phyloP scores from a whole-genome alignment of 2,329 filamentous ascomycete species.

The Westerdykella sp. region DNA sequence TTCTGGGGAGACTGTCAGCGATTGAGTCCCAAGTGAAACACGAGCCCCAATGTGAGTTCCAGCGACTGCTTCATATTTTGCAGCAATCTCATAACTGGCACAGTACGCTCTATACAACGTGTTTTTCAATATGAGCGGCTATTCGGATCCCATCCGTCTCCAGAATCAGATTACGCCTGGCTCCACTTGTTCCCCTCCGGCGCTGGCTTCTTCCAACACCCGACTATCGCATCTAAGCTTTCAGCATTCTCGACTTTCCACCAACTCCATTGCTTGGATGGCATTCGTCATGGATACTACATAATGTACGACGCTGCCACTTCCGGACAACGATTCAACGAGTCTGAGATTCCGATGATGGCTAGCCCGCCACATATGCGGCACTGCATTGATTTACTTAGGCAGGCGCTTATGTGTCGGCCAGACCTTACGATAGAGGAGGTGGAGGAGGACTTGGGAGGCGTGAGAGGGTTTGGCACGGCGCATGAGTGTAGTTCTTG shows the following conservation, averaged over 20 bases:
- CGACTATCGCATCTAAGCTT: slow-evolving; percentile 8
- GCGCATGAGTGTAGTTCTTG: slow-evolving; percentile 7
- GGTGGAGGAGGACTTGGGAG: slow-evolving; percentile 1
- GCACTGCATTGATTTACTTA: slow-evolving; percentile 8
- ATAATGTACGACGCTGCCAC: not conserved
- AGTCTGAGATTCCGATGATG: not conserved
- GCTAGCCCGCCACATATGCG: slow-evolving; percentile 2
- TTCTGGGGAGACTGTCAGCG: no score
- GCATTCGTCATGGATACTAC: slow-evolving; percentile 3
- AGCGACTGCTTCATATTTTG: no score
- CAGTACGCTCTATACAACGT: no score
- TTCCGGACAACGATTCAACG: not conserved
- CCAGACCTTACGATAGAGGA: slow-evolving; percentile 8
- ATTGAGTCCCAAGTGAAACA: no score
- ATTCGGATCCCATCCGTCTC: not conserved
- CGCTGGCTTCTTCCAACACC: slow-evolving; percentile 13
- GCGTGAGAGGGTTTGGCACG: slow-evolving; percentile 7
- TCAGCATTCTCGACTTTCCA: slow-evolving; percentile 14
- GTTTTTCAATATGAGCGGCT: not conserved
- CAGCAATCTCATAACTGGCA: no score
- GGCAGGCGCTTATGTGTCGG: slow-evolving; percentile 9
- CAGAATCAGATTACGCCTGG: slow-evolving; percentile 7
- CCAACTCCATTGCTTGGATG: slow-evolving; percentile 13
- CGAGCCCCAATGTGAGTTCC: no score
- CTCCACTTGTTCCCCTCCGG: slow-evolving; percentile 7